Percentiles rank a stretch among this genome's conserved stretches.
These are phyloP conservation scores for Picochlorum sp. DNA, from an alignment of 139 green algal species.

Conservation along the genomic window DNA sequence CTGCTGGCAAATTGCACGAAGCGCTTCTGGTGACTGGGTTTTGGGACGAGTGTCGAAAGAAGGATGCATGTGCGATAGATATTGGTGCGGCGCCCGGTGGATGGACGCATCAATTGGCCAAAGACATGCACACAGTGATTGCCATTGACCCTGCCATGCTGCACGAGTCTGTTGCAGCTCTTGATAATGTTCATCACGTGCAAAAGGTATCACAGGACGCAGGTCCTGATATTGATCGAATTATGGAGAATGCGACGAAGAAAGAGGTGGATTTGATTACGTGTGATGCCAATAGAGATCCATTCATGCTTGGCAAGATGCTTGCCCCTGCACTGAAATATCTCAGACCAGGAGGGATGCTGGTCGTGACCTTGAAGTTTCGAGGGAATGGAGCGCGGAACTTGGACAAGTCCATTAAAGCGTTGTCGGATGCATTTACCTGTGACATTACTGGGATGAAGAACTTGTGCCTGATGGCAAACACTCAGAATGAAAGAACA, in stretches of 20 bases:
- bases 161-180: neutral
- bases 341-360: neutral
- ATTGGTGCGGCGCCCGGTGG: constrained; percentile 24
- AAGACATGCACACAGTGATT: constrained; percentile 7
- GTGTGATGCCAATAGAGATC: constrained; percentile 9
- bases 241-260: neutral
- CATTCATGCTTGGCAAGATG: neutral
- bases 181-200: constrained; percentile 12
- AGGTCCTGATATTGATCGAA: neutral
- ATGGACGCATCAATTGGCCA: constrained; percentile 12
- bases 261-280: constrained; percentile 4
- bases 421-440: neutral
- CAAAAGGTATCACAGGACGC: neutral
- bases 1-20: constrained; percentile 11
- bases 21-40: neutral
- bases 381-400: constrained; percentile 1
- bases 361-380: constrained; percentile 12
- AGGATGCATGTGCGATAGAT: constrained; percentile 7
- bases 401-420: neutral
- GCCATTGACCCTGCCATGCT: constrained; percentile 17
- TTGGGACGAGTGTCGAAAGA: neutral
- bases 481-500: constrained; percentile 12
- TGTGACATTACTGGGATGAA: neutral
- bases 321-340: neutral
- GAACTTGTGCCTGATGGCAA: constrained; percentile 1